A percentile compares a stretch with the other conserved stretches of the same genome.
Conservation (phyloP, 73 alveolate genomes). For the Urostyla sp. region DNA sequence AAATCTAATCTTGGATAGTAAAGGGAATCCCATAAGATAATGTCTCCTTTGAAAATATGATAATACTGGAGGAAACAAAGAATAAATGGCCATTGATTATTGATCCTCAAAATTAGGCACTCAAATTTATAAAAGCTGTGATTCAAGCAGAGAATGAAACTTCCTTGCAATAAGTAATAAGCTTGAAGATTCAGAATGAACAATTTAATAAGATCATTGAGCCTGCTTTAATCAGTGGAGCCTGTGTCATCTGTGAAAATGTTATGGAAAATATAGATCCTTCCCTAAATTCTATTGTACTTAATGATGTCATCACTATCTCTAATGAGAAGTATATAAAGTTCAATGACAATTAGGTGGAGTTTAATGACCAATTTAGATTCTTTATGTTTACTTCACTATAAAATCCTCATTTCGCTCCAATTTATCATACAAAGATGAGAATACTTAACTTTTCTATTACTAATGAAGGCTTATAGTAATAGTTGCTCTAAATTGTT, state of each 20-base stretch:
- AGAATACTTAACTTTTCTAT: constrained; percentile 84
- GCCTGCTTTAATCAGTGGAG: constrained; percentile 75
- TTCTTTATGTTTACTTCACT: constrained; percentile 97
- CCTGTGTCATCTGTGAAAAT: constrained; percentile 74
- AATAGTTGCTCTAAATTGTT: constrained; percentile 80
- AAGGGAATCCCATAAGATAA: constrained; percentile 95
- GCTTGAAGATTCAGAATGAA: constrained; percentile 64
- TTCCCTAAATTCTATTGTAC: constrained; percentile 73
- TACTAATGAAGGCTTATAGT: constrained; percentile 84
- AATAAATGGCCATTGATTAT: constrained; percentile 91
- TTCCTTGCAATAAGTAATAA: constrained; percentile 23
- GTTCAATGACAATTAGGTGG: constrained; percentile 74
- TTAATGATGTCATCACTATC: constrained; percentile 55
- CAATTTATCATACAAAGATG: constrained; percentile 90
- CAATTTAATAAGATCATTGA: constrained; percentile 77
- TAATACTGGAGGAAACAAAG: constrained; percentile 86
- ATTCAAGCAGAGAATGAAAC: constrained; percentile 67
- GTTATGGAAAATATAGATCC: constrained; percentile 82
- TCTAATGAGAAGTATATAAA: constrained; percentile 69
- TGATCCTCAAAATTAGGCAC: constrained; percentile 97
- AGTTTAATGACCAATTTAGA: constrained; percentile 86
- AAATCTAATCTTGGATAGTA: constrained; percentile 88
- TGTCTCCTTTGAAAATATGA: constrained; percentile 94
- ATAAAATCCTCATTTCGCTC: constrained; percentile 98
- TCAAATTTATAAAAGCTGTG: constrained; percentile 85